These are phyloP conservation scores for Kluyveromyces sp. DNA, from an alignment of 1,139 yeast genomes.

Conservation along the genomic window DNA sequence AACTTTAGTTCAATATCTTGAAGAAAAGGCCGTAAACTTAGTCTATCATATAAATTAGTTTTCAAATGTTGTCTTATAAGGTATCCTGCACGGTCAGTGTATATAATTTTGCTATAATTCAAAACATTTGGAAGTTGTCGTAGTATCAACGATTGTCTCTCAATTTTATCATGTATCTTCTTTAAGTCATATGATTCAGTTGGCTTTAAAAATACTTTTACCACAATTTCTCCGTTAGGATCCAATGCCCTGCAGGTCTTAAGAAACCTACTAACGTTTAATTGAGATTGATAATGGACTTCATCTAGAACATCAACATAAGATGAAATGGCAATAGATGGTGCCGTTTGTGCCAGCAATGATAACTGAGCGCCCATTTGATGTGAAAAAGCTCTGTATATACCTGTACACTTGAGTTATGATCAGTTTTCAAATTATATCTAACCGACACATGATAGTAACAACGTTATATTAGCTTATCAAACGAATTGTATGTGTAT, in stretches of 20 bases:
- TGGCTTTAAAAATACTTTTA: conserved; percentile 80
- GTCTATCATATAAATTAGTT: conserved; percentile 75
- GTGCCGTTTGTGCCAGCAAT: conserved; percentile 79
- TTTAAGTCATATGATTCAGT: conserved; percentile 35
- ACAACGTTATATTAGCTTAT: too few relatives aligned
- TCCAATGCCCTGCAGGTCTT: conserved; percentile 79
- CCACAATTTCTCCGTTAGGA: conserved; percentile 59
- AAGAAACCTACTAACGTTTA: conserved; percentile 73
- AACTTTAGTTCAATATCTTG: conserved; percentile 77
- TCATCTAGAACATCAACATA: conserved; percentile 73
- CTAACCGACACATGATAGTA: too few relatives aligned
- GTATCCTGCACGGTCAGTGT: conserved; percentile 90
- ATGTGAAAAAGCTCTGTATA: background rate
- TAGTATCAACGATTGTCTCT: conserved; percentile 31
- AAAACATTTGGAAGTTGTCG: conserved; percentile 53
- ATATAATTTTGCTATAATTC: conserved; percentile 67
- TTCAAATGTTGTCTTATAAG: conserved; percentile 73
- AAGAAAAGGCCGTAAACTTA: conserved; percentile 81
- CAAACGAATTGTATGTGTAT: too few relatives aligned
- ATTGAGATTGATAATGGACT: conserved; percentile 62
- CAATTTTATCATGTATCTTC: conserved; percentile 14
- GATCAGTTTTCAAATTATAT: too few relatives aligned
- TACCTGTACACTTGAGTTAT: background rate
- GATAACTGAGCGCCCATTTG: conserved; percentile 87
- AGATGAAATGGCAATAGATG: conserved; percentile 86